Percentiles rank a stretch among this genome's conserved stretches.
Evolutionary conservation across 2,329 filamentous ascomycete species (phyloP).

Genomic region (Tolypocladium amazonense): DNA sequence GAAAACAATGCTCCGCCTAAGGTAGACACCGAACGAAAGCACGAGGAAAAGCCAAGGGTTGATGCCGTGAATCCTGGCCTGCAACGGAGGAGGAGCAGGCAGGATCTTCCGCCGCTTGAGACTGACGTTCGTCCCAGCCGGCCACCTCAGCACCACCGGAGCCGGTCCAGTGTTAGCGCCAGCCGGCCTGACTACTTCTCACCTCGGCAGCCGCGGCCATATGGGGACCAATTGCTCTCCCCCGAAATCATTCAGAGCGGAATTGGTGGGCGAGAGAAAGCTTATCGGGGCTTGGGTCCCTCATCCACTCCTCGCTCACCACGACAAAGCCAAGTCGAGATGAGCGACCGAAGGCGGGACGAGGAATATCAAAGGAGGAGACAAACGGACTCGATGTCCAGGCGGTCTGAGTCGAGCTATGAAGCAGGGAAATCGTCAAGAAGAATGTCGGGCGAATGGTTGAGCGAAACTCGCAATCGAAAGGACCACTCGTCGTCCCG

Average conservation of each 20-base stretch:
- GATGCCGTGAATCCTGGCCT: constrained; percentile 9
- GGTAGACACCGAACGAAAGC: not conserved
- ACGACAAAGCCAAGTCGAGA: constrained; percentile 18
- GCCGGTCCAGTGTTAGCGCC: constrained; percentile 23
- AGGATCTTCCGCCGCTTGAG: constrained; percentile 33
- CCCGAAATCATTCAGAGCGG: constrained; percentile 31
- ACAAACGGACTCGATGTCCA: constrained; percentile 15
- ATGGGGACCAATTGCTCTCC: constrained; percentile 25
- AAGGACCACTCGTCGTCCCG: constrained; percentile 15
- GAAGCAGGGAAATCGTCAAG: constrained; percentile 16
- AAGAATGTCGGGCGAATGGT: constrained; percentile 21
- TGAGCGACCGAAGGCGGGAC: constrained; percentile 15
- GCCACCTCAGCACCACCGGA: constrained; percentile 20
- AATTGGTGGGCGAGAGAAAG: constrained; percentile 29
- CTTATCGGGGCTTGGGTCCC: constrained; percentile 20
- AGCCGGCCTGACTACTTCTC: constrained; percentile 21
- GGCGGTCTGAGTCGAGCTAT: constrained; percentile 10
- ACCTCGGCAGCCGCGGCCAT: constrained; percentile 14
- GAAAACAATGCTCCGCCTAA: not conserved
- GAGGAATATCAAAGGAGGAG: constrained; percentile 12
- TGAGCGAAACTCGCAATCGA: constrained; percentile 13
- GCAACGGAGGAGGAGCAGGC: constrained; percentile 20
- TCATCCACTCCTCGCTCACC: constrained; percentile 21
- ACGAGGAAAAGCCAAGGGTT: not conserved
- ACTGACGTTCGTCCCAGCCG: constrained; percentile 24